Percentiles rank a stretch among this genome's conserved stretches.
Evolutionary conservation across 371 early-diverging fungal species (phyloP).

Genomic region (Mortierella sp.): DNA sequence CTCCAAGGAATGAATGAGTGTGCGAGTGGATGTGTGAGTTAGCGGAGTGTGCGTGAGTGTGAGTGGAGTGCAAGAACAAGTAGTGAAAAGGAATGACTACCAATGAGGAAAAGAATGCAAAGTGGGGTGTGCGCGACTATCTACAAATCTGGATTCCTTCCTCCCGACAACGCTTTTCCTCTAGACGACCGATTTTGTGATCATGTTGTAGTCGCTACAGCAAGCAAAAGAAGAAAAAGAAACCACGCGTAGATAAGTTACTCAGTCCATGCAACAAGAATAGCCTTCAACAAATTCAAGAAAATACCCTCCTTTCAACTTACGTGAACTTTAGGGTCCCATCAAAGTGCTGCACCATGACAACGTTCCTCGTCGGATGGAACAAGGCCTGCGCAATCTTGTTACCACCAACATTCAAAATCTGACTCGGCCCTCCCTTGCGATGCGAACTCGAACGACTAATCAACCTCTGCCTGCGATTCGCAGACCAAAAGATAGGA

Average conservation of each 20-base stretch:
- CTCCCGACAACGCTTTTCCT: too few relatives aligned
- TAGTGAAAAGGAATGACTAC: background rate
- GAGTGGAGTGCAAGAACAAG: background rate
- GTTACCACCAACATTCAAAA: constrained; percentile 24
- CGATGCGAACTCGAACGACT: background rate
- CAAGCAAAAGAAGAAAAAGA: background rate
- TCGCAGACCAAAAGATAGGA: constrained; percentile 13
- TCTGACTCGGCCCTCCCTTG: constrained; percentile 33
- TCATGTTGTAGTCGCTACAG: constrained; percentile 7
- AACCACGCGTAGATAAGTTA: background rate
- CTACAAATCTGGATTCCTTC: background rate
- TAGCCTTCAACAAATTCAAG: background rate
- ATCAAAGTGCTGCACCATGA: constrained; percentile 30
- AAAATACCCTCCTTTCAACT: constrained; percentile 11
- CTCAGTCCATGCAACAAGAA: background rate
- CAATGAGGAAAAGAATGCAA: too few relatives aligned
- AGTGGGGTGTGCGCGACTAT: too few relatives aligned
- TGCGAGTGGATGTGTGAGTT: background rate
- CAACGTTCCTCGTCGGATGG: constrained; percentile 36
- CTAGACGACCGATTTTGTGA: background rate
- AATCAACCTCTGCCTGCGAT: background rate
- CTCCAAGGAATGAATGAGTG: too few relatives aligned
- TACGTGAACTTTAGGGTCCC: constrained; percentile 33
- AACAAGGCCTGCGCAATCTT: constrained; percentile 23
- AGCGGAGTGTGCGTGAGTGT: too few relatives aligned